Evolutionary conservation across 768 basidiomycete species (phyloP), one percentile per base, ranked within the genome.

Genomic region (Rhizopogon roseolus): DNA sequence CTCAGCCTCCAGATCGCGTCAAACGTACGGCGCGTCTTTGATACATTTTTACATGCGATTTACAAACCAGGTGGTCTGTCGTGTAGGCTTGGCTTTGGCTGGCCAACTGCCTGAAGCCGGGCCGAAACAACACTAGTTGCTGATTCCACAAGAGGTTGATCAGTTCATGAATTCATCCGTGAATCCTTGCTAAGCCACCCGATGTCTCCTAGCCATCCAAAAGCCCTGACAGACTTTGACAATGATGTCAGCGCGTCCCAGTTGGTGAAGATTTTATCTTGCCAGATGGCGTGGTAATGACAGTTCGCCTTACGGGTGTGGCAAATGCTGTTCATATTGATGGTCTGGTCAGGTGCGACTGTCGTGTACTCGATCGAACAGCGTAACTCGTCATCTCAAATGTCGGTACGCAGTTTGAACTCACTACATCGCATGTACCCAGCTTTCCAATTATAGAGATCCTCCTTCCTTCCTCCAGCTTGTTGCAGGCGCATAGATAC

Each of bases 361-460:
- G 61, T 49, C 45, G 10, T 10, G 11, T 52, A 6, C 43, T 61
- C 7, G 54, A 52, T 25, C 61, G 48, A 10, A 51, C 49, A 1
- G 62, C 44, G 6, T 45, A 29, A 6, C 41, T 64, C 22, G 29
- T 55, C 11, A 7, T 65, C 13, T 63, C 64, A 17, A 54, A 55
- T 2, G 41, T 65, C 5, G 64, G 61, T 3, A 64, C 63, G 1
- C 54, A 62, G 1, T 44, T 63, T 32, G 64, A 57, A 25, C 52
- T 56, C 32, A 48, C 50, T 7, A 56, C 64, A 16, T 52, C 53
- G 1, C 63, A 64, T 25, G 58, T 65, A 17, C 63, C 58, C 5
- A 36, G 44, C 16, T 65, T 60, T 42, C 63, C 56, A 5, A 61
- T 64, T 16, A 41, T 64, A 3, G 58, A 54, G 34, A 57, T 65